Evolutionary conservation across 2,329 filamentous ascomycete genomes (phyloP), one percentile per base, ranked within the genome.

Genomic region (Aschersonia sp.): DNA sequence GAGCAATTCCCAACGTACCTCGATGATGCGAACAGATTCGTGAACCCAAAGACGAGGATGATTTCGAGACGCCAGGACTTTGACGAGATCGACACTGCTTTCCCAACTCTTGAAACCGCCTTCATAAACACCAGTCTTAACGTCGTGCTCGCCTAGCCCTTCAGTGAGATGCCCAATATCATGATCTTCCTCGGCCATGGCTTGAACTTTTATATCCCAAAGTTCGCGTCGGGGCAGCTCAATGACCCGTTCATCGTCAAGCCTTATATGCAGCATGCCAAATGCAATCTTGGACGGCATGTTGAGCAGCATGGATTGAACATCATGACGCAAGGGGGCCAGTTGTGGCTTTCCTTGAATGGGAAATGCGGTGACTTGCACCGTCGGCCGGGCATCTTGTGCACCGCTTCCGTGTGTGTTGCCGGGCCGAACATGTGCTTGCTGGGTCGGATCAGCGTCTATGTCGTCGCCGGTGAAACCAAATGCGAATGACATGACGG

Each of bases 51-150:
- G 53, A 4, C 60, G 50, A 14, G 65, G 54, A 45, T 66, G 62
- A 10, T 66, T 61, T 30, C 69, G 68, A 3, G 60, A 57, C 0
- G 71, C 70, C 32, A 82, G 62, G n/a, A 83, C 77, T 58, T 80
- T 84, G 45, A 86, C 83, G 14, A 92, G 70, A 60, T 92, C 86
- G 46, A 88, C 71, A 50, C 83, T 87, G 65, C 85, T 89, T 66
- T 92, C 86, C 86, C 86, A 92, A 57, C 83, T 89, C 68, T 92
- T 92, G 68, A 90, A 88, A 30, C 86, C 86, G 48, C 86, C 86
- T 65, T 92, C 86, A 64, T 92, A 92, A 50, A 90, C 77, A 46
- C 85, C 85, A 48, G 84, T 84, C 62, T 80, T 83, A 53, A 92
- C 81, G 62, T 92, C 86, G 52, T 84, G 79, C 51, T 74, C 72